These are phyloP conservation scores for Agrocybe chaxingu DNA, from an alignment of 768 basidiomycete species.

Conservation along the genomic window DNA sequence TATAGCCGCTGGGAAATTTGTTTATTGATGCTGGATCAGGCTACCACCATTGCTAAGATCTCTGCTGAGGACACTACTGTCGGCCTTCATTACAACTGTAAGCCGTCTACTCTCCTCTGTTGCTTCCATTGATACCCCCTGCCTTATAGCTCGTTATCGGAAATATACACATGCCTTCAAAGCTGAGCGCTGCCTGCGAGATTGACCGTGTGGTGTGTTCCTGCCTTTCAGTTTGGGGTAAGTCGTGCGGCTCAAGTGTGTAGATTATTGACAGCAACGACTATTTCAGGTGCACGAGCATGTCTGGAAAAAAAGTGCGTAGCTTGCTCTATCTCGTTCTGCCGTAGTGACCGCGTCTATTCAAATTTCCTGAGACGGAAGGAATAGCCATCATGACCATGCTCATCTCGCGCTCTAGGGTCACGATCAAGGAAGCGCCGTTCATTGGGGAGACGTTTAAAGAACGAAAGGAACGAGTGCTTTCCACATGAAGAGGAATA, in stretches of 20 bases:
- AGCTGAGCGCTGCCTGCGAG: slow-evolving; percentile 44
- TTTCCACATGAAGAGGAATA: slow-evolving; percentile 31
- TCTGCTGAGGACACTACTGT: slow-evolving; percentile 43
- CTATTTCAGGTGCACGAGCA: slow-evolving; percentile 16
- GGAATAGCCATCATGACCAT: slow-evolving; percentile 48
- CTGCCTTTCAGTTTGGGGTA: slow-evolving; percentile 46
- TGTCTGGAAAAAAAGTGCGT: slow-evolving; percentile 21
- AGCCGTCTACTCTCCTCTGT: slow-evolving; percentile 7
- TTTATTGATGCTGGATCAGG: slow-evolving; percentile 22
- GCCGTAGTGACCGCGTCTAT: no score
- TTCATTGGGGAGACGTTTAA: slow-evolving; percentile 46
- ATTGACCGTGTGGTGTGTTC: slow-evolving; percentile 54
- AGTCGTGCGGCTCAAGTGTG: neutral
- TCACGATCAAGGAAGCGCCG: slow-evolving; percentile 46
- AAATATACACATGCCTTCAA: slow-evolving; percentile 40
- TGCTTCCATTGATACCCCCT: neutral
- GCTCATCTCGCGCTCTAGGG: slow-evolving; percentile 41
- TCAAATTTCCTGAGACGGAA: slow-evolving; percentile 50
- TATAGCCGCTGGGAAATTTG: neutral
- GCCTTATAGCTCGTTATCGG: slow-evolving; percentile 43
- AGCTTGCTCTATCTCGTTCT: neutral
- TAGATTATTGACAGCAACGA: neutral
- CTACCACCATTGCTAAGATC: slow-evolving; percentile 38
- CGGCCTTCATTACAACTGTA: slow-evolving; percentile 52
- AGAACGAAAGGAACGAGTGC: slow-evolving; percentile 39